Evolutionary conservation across 2,329 filamentous ascomycete species (phyloP), one percentile per base, ranked within the genome.

Genomic region (Lasiodiplodia hormozganensis): DNA sequence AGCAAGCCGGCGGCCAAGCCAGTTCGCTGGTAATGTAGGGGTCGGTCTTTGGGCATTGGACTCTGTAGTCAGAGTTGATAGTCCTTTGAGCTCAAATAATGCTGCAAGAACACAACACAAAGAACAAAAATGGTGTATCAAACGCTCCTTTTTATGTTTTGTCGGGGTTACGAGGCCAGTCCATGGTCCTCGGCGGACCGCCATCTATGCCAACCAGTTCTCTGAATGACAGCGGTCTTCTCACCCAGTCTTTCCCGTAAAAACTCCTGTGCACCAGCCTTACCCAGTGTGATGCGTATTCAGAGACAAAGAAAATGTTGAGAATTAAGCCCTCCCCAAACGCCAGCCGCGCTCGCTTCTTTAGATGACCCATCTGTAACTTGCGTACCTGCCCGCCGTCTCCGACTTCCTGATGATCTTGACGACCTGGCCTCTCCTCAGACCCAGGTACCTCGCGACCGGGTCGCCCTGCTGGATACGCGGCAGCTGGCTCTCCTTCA

Each of bases 391-490:
- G 70, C 96, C 96, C 16, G 96, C 96, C 68, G 96, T 99, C 85
- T 98, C 96, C 77, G 91, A 94, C 80, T 91, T 94, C 72, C 96
- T 87, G 76, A 99, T 97, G 75, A 99, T 99, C 88, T 99, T 99
- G 76, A 99, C 96, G 3, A 99, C 94, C 82, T 97, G 92, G 3
- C 94, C 94, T 77, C 94, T 88, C 84, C 92, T 91, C 71, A 99
- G 84, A 14, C 96, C 96, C 67, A 97, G 84, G 80, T 98, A 99
- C 75, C 92, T 90, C 31, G 96, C 93, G 65, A 99, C 94, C 3
- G 96, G 96, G 79, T 99, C 96, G 73, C 92, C 92, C 73, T 92
- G 88, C 80, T 97, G 88, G 75, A 99, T 97, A 68, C 96, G 88
- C 4, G 96, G 96, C 77, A 99, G 85, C 84, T 99, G 96, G 11